phyloP scores from a whole-genome alignment of 2,329 filamentous ascomycete genomes.

The Penicillium nordicum region DNA sequence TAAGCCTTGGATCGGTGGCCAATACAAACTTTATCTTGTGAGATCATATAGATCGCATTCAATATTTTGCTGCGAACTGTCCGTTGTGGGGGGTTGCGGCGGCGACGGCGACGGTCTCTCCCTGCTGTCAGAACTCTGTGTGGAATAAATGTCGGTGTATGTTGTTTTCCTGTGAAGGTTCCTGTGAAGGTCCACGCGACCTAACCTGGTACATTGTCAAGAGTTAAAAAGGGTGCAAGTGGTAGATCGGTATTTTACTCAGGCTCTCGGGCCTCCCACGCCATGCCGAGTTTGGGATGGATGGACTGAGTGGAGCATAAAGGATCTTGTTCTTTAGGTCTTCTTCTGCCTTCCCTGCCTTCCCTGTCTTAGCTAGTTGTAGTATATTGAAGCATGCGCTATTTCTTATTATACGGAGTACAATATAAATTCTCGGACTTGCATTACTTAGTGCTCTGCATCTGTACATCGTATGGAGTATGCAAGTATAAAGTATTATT shows the following conservation, averaged over 20 bases:
- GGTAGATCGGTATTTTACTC: slow-evolving; percentile 19
- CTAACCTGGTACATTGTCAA: slow-evolving; percentile 8
- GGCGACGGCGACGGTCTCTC: background rate
- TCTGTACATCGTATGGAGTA: background rate
- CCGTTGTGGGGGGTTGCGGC: background rate
- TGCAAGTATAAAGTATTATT: background rate
- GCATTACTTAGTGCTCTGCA: background rate
- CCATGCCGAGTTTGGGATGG: slow-evolving; percentile 1
- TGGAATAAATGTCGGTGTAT: slow-evolving; percentile 6
- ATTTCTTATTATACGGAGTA: background rate
- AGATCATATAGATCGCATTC: background rate
- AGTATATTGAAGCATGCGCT: background rate
- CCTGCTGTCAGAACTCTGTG: background rate
- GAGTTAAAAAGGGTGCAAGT: background rate
- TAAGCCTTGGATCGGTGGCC: slow-evolving; percentile 11
- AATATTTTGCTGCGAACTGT: background rate
- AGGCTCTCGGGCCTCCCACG: slow-evolving; percentile 12
- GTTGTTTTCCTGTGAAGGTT: background rate
- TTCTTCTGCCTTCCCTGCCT: slow-evolving; percentile 10
- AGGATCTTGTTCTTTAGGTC: slow-evolving; percentile 5
- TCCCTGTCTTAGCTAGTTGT: slow-evolving; percentile 1
- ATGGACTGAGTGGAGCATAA: slow-evolving; percentile 10
- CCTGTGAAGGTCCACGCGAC: background rate
- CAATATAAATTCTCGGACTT: background rate
- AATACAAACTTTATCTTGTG: slow-evolving; percentile 14